Evolutionary conservation across 306 rosid genomes (phyloP).

Genomic region (Lathyrus tuberosus): DNA sequence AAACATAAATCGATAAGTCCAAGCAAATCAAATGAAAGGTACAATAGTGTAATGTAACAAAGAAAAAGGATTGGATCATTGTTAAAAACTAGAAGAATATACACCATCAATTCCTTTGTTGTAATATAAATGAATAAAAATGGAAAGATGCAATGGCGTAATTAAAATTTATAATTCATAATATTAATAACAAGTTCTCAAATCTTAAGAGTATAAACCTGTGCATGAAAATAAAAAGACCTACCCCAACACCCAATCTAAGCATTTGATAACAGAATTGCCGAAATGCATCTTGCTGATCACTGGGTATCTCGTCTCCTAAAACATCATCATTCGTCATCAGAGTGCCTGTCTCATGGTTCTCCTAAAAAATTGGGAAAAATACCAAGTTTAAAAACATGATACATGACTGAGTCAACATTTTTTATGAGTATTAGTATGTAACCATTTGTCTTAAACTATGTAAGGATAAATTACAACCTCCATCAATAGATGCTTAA

Average conservation of each 20-base stretch:
- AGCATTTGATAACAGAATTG: slow-evolving; percentile 94
- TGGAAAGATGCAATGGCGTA: not conserved
- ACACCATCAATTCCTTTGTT: slow-evolving; percentile 20
- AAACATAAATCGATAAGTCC: not conserved
- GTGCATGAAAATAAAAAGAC: slow-evolving; percentile 37
- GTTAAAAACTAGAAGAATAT: slow-evolving; percentile 15
- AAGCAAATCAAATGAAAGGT: not conserved
- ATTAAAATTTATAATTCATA: slow-evolving; percentile 15
- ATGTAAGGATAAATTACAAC: not conserved
- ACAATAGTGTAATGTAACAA: slow-evolving; percentile 10
- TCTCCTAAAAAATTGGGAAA: slow-evolving; percentile 58
- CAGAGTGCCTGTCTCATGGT: slow-evolving; percentile 50
- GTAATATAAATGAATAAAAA: slow-evolving; percentile 30
- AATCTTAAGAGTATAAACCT: not conserved
- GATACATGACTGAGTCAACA: slow-evolving; percentile 17
- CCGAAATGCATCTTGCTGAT: slow-evolving; percentile 85
- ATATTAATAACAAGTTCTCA: slow-evolving; percentile 11
- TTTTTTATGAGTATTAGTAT: slow-evolving; percentile 19
- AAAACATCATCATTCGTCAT: slow-evolving; percentile 96
- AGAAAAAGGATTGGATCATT: slow-evolving; percentile 10
- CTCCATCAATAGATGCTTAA: not conserved
- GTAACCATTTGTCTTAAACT: slow-evolving; percentile 9
- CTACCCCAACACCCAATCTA: slow-evolving; percentile 77
- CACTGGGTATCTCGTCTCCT: slow-evolving; percentile 96
- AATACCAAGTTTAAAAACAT: slow-evolving; percentile 31